phyloP scores from a whole-genome alignment of 2,329 filamentous ascomycete genomes.

The Colletotrichum australisinense region DNA sequence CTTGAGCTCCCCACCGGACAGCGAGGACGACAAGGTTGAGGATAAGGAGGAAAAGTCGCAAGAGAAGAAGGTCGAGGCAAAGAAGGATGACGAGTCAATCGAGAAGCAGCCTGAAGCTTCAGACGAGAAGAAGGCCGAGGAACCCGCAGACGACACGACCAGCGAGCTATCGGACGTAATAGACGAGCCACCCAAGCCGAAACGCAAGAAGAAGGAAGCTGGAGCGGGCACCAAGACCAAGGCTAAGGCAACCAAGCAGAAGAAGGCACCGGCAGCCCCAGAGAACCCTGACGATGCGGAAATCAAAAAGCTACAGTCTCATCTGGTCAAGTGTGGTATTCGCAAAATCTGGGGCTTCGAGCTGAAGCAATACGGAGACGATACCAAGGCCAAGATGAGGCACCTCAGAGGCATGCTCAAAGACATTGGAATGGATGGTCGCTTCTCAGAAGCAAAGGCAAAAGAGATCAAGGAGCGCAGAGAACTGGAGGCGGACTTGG shows the following conservation, averaged over 20 bases:
- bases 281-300: constrained; percentile 80
- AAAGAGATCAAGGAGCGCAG: constrained; percentile 87
- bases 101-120: constrained; percentile 23
- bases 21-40: constrained; percentile 39
- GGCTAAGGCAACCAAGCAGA: constrained; percentile 33
- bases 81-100: constrained; percentile 1
- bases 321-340: constrained; percentile 90
- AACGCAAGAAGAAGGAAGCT: constrained; percentile 64
- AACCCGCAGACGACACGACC: constrained; percentile 21
- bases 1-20: constrained; percentile 16
- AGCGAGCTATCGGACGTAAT: constrained; percentile 78
- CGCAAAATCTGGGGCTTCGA: constrained; percentile 93
- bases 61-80: constrained; percentile 35
- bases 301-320: constrained; percentile 88
- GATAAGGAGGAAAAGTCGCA: constrained; percentile 32
- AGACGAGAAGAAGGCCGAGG: constrained; percentile 13
- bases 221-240: constrained; percentile 46
- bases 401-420: constrained; percentile 83
- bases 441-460: constrained; percentile 87
- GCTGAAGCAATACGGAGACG: constrained; percentile 78
- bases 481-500: constrained; percentile 86
- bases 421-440: constrained; percentile 87
- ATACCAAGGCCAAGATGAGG: constrained; percentile 81
- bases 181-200: constrained; percentile 75
- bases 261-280: constrained; percentile 49